Base-by-base conservation (phyloP, 1,284 basidiomycete genomes). In the Naganishia albida region DNA sequence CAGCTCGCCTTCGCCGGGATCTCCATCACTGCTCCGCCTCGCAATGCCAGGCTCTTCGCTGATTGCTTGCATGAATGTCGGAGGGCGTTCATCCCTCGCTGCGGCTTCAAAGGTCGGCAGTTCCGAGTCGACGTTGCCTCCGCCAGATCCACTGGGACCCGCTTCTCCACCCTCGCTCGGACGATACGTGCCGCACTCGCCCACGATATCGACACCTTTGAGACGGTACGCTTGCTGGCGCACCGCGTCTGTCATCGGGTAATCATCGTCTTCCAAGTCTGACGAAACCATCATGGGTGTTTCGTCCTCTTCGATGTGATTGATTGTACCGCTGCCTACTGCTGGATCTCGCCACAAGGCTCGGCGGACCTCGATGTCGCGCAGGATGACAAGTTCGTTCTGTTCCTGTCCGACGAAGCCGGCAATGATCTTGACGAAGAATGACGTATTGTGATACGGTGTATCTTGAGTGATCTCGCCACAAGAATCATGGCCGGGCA, bases 201-300 rank as follows among this genome's bases (percentile, higher is more conserved):
- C 78, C 12, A 80, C 78, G 1, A 75, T 68, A 67, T 79, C 78
- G 12, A 64, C 66, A 0, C 78, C 78, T 68, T 80, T 80, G n/a
- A 70, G 69, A 13, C 78, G 55, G 68, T 80, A 80, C 39, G 77
- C 77, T 51, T 75, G 74, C 50, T 38, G 39, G 7, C 72, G 68
- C 0, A 69, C 69, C 40, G 65, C 64, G 25, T 76, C 74, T 38
- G 73, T 74, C 28, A 74, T 73, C 1, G 64, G 63, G 62, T 68
- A 20, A 15, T 63, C 63, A 28, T 62, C 57, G 39, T 68, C 64
- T 23, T 40, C 43, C 7, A 44, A 28, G 49, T 62, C 53, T 12
- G 51, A 49, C 23, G 38, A n/a, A 30, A 50, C 34, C 23, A 63
- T 28, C 13, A 40, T 40, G 8, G 30, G 26, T 20, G 34, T 26